Percentiles rank a stretch among this genome's conserved stretches.
phyloP scores from a whole-genome alignment of 257 asterid species.

The Knoxia roxburghii region DNA sequence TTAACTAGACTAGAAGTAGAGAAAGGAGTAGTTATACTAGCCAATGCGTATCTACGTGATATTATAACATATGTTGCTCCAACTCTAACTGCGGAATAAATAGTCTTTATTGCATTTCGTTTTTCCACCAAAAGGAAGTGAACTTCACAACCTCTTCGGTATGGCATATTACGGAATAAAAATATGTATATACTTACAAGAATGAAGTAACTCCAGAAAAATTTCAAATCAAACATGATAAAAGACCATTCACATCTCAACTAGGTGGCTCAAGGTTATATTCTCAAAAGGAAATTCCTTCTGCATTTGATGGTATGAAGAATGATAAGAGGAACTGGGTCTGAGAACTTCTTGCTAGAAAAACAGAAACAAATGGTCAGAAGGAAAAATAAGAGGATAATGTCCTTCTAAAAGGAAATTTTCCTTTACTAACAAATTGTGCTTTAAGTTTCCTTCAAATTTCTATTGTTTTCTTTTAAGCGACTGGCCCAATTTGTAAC shows the following conservation, averaged over 20 bases:
- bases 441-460: conserved; percentile 15
- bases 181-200: too few species aligned
- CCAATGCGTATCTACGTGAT: too few species aligned
- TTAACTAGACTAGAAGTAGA: too few species aligned
- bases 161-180: too few species aligned
- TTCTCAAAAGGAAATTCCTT: conserved; percentile 39
- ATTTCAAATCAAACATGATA: conserved; percentile 29
- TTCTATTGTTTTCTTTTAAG: conserved; percentile 14
- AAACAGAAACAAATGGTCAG: conserved; percentile 42
- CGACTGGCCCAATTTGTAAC: too few species aligned
- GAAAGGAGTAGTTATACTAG: too few species aligned
- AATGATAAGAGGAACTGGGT: conserved; percentile 95
- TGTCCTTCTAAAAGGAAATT: conserved; percentile 56
- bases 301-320: conserved; percentile 39
- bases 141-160: too few species aligned
- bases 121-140: too few species aligned
- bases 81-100: too few species aligned
- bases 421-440: conserved; percentile 55
- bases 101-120: too few species aligned
- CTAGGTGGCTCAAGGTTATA: conserved; percentile 26
- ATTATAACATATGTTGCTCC: too few species aligned
- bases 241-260: conserved; percentile 27
- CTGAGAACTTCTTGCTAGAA: conserved; percentile 84
- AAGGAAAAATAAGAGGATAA: conserved; percentile 57
- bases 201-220: conserved; percentile 36